Evolutionary conservation across 306 rosid genomes (phyloP), one percentile per base, ranked within the genome.

Genomic region (Fragaria vesca): DNA sequence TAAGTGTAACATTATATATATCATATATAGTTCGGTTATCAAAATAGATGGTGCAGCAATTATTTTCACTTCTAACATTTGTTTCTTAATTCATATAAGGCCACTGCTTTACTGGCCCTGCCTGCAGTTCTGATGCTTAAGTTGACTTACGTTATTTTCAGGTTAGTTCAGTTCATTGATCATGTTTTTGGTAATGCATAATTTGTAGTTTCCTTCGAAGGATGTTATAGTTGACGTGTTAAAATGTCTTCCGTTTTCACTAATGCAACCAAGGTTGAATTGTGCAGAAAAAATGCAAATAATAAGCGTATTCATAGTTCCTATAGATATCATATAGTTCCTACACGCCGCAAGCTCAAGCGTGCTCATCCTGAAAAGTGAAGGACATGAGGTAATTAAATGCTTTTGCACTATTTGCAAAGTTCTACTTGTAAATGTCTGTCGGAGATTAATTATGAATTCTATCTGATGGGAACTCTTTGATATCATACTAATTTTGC

Each of bases 21-120:
- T 50, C 2, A 20, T 47, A 40, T 40, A 9, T 40, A 15, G 13
- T 28, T 46, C 1, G 42, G 7, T 69, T 20, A 50, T 71, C 43
- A 48, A 72, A 51, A 40, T 8, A 17, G 2, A 12, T 36, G 20
- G 3, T 2, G 45, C 24, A 13, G 8, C 73, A 21, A 45, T 24
- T 38, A 15, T 58, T 67, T 58, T 40, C 26, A 4, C 71, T 46
- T 16, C 18, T 12, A 32, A 17, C 40, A 11, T 28, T 65, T 15
- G 10, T 50, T 12, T 15, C 54, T 4, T 26, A 46, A 78, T 45
- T 72, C 5, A 32, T 68, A 2, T 51, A 83, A 52, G 89, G 89
- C 85, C 30, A 66, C 89, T 69, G 76, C 81, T 74, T 65, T 78
- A 46, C 80, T 86, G 46, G 85, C 83, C 67, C 75, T 86, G 50